Evolutionary conservation across 106 monocot genomes (phyloP), one percentile per base, ranked within the genome.

Genomic region (Dendrobium chrysotoxum): DNA sequence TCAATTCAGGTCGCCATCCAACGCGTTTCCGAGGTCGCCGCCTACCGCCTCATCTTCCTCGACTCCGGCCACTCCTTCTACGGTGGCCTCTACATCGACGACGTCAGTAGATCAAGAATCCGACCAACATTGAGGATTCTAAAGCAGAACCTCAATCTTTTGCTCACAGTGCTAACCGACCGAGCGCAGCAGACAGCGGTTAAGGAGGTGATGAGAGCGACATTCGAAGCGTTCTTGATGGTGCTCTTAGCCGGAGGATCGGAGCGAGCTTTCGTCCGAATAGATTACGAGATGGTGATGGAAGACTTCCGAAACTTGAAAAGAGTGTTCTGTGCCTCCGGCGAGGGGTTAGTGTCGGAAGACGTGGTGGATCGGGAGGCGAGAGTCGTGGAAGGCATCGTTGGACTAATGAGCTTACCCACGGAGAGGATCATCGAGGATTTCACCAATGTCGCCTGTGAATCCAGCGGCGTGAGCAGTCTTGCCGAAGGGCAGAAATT

Each of bases 41-140:
- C 92, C 40, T 82, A 86, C 86, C 89, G 92, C 38, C 89, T 92
- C 57, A 85, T 92, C 80, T 92, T 92, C 84, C 85, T 86, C 28
- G 92, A 92, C 84, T 88, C 84, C 21, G 42, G 61, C 45, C 81
- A 80, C 50, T 75, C 85, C 41, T 89, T 92, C 86, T 92, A 87
- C 64, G 82, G 89, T 4, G 58, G 83, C 42, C 82, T 92, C 65
- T 92, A 89, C 80, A 53, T 82, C 4, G 79, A 80, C n/a, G 80
- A 79, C 54, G 85, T 89, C 4, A 67, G 70, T 7, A 85, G 76
- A 26, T 84, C 87, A 0, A 85, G 92, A 26, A 78, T 89, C 23
- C 82, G 84, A 6, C 85, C 84, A 4, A 78, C 86, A 12, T 41
- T 92, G 45, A 81, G 89, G 5, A 55, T 78, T 1, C 81, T 92